These are phyloP conservation scores for Epichloe sp. DNA, from an alignment of 2,329 filamentous ascomycete species.

Conservation along the genomic window DNA sequence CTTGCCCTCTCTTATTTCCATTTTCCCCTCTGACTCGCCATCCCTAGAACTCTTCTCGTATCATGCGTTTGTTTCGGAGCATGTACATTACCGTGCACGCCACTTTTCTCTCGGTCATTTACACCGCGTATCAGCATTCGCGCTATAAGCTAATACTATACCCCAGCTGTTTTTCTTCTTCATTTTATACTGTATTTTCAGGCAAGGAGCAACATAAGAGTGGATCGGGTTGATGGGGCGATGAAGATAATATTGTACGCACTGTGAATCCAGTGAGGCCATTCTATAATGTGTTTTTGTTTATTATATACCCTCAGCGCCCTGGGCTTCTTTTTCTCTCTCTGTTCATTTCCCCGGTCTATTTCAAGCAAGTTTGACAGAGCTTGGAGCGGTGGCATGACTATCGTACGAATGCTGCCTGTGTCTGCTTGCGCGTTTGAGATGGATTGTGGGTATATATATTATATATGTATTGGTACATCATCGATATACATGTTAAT, in stretches of 20 bases:
- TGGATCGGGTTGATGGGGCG: background rate
- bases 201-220: background rate
- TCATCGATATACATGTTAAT: too few relatives aligned
- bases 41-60: background rate
- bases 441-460: too few relatives aligned
- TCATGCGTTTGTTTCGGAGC: background rate
- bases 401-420: too few relatives aligned
- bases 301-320: conserved; percentile 7
- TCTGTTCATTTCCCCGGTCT: background rate
- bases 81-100: background rate
- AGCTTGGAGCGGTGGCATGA: too few relatives aligned
- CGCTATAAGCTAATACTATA: background rate
- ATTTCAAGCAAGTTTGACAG: background rate
- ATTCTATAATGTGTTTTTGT: conserved; percentile 5
- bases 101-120: background rate
- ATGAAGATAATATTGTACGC: background rate
- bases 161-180: background rate
- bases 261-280: background rate
- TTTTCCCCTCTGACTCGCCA: background rate
- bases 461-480: too few relatives aligned
- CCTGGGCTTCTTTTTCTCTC: background rate
- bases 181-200: background rate
- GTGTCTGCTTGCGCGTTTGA: too few relatives aligned
- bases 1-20: too few relatives aligned
- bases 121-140: background rate